Base-by-base conservation (phyloP, 371 early-diverging fungal species). In the Actinomortierella ambigua region DNA sequence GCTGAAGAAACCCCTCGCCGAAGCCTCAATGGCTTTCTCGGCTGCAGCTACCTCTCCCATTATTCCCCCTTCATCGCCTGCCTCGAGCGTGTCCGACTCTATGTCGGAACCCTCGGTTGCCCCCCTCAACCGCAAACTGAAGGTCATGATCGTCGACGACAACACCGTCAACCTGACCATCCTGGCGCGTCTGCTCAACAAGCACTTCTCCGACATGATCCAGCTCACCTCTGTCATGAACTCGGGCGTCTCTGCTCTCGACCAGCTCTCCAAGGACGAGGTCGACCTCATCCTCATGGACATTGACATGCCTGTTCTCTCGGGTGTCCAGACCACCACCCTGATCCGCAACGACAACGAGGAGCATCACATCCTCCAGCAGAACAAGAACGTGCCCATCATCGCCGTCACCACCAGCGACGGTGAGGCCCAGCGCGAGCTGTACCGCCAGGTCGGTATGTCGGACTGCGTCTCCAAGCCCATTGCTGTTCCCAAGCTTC, bases 391-490 rank as follows among this genome's bases (percentile, higher is more conserved):
- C 7, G 75, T 82, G 20, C 88, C 88, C 26, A 88, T 90, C 53
- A 82, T 90, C 18, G 90, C 90, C 6, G 84, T 88, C 22, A 88
- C 90, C n/a, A 88, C 90, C 50, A 56, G 65, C 17, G 79, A 75
- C 53, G 68, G 62, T 28, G 68, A 73, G 53, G 77, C 75, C 23
- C 73, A 73, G 60, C 66, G 66, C 57, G 67, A 62, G 53, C 73
- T 66, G 51, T 73, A 73, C 61, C 73, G 67, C 67, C 55, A 66
- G 50, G 73, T 73, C 24, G 73, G 73, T 29, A 73, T 73, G 73
- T 51, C 63, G 44, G 73, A 67, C 67, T 67, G 67, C n/a, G 73
- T 73, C 67, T 67, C 73, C 64, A 73, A 73, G 73, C 67, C 67
- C 23, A 71, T 71, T 57, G 63, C 50, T 29, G 51, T 65, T 46